Conservation (phyloP, 2,329 filamentous ascomycete species). For the Scortechinia acanthostroma region DNA sequence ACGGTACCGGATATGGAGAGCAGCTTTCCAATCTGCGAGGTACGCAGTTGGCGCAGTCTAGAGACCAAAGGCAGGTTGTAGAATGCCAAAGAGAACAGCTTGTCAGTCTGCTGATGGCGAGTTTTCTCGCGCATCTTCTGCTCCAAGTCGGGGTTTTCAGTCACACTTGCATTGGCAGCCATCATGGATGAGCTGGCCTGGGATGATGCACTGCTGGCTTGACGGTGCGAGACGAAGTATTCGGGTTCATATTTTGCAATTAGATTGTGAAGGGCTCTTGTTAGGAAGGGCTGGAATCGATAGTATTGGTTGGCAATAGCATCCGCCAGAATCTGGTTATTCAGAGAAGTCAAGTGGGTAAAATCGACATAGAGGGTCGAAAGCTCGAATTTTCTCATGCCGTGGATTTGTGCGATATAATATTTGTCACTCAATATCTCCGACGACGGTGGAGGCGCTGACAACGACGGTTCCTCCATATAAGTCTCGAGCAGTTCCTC, state of each 20-base stretch:
- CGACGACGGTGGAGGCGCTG: slow-evolving; percentile 40
- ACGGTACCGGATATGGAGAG: slow-evolving; percentile 95
- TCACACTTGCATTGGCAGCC: neutral
- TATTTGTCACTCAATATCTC: slow-evolving; percentile 53
- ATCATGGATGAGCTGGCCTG: slow-evolving; percentile 28
- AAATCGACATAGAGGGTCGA: slow-evolving; percentile 63
- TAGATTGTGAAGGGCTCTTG: slow-evolving; percentile 52
- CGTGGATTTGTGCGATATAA: slow-evolving; percentile 61
- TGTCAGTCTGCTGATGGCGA: slow-evolving; percentile 61
- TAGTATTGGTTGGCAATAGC: slow-evolving; percentile 60
- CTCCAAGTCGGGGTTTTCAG: slow-evolving; percentile 17
- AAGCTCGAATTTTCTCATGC: slow-evolving; percentile 49
- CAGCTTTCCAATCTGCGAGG: slow-evolving; percentile 83
- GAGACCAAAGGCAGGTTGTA: slow-evolving; percentile 88
- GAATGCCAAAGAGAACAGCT: slow-evolving; percentile 73
- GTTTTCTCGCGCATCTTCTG: slow-evolving; percentile 38
- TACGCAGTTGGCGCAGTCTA: slow-evolving; percentile 76
- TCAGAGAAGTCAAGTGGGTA: slow-evolving; percentile 41
- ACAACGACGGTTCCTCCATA: slow-evolving; percentile 45
- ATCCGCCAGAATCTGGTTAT: slow-evolving; percentile 48
- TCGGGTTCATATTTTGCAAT: slow-evolving; percentile 60
- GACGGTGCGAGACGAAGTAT: slow-evolving; percentile 58
- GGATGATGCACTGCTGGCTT: slow-evolving; percentile 45
- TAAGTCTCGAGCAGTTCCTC: slow-evolving; percentile 57
- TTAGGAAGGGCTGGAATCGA: slow-evolving; percentile 57